Conservation (phyloP, 768 basidiomycete genomes). For the Lactarius indigo region DNA sequence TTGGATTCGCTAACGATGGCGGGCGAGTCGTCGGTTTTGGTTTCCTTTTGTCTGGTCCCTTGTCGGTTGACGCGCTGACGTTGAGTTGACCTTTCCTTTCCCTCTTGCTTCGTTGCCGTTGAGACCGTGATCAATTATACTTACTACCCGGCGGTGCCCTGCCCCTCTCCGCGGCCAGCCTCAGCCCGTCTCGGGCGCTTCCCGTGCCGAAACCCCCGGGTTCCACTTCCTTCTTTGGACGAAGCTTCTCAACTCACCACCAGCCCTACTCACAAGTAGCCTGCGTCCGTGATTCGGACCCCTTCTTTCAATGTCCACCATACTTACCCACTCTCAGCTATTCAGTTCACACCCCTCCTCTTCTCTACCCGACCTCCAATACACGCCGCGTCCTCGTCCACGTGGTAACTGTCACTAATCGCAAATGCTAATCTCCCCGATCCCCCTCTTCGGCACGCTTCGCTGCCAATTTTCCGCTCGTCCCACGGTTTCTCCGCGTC, state of each 20-base stretch:
- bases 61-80: background rate
- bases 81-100: background rate
- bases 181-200: background rate
- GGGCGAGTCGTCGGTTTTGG: background rate
- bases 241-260: background rate
- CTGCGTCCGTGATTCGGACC: background rate
- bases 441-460: conserved; percentile 9
- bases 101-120: background rate
- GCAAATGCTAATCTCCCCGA: conserved; percentile 22
- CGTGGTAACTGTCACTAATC: conserved; percentile 23
- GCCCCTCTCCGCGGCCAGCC: background rate
- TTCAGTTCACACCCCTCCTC: background rate
- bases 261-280: background rate
- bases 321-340: background rate
- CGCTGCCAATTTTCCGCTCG: background rate
- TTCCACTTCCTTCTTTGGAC: background rate
- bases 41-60: background rate
- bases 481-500: conserved; percentile 10
- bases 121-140: conserved; percentile 1
- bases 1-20: background rate
- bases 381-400: conserved; percentile 3
- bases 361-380: background rate
- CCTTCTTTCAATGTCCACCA: background rate
- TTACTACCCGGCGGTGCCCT: background rate
- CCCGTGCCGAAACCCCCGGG: background rate